Conservation (phyloP, 2,329 filamentous ascomycete genomes). For the Nigrospora osmanthi region DNA sequence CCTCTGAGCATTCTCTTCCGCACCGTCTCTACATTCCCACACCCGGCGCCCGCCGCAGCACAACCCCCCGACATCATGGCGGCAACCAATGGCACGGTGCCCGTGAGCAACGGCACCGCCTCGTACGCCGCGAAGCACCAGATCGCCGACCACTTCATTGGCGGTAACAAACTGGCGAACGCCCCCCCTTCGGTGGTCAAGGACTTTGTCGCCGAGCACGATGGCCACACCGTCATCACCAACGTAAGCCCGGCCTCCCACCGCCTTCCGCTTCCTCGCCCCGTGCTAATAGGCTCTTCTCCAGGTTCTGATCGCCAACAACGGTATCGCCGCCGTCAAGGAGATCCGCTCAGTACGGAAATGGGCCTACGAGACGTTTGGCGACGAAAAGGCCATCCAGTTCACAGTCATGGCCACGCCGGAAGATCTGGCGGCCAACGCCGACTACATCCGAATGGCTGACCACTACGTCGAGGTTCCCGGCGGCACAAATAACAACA, state of each 20-base stretch:
- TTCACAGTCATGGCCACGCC: conserved; percentile 99
- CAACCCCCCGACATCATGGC: conserved; percentile 32
- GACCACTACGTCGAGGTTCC: conserved; percentile 99
- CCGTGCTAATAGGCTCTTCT: too few species aligned
- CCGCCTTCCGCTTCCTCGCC: neutral
- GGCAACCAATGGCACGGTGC: conserved; percentile 26
- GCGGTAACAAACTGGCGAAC: conserved; percentile 78
- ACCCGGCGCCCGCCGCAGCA: neutral
- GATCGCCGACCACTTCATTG: conserved; percentile 89
- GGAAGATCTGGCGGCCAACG: conserved; percentile 94
- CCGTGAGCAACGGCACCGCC: conserved; percentile 42
- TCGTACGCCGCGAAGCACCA: conserved; percentile 76
- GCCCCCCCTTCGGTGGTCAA: conserved; percentile 83
- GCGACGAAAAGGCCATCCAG: conserved; percentile 95
- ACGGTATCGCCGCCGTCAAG: conserved; percentile 98
- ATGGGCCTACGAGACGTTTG: conserved; percentile 99
- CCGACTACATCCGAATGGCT: conserved; percentile 99
- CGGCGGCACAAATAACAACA: conserved; percentile 99
- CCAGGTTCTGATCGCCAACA: conserved; percentile 97
- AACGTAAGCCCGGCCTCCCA: conserved; percentile 56
- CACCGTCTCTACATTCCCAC: too few species aligned
- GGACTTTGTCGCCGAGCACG: conserved; percentile 85
- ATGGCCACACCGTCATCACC: conserved; percentile 96
- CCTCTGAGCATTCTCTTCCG: neutral
- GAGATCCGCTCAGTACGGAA: conserved; percentile 98